Percentiles rank a stretch among this genome's conserved stretches.
Conservation (phyloP, 306 rosid species). For the Sicyos edulis region DNA sequence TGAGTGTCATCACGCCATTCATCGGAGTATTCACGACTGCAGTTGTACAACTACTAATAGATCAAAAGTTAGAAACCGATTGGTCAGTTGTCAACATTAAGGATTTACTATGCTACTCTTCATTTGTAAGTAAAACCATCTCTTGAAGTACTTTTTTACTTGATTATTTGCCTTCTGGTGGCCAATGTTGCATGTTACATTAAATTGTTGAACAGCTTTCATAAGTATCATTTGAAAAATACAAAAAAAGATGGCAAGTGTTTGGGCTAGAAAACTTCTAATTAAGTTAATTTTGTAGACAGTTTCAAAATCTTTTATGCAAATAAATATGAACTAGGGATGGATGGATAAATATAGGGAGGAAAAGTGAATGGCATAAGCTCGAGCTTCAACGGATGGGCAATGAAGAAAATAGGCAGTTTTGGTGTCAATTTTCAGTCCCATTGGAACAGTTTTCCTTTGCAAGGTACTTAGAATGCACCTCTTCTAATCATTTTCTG, state of each 20-base stretch:
- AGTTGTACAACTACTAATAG: slow-evolving; percentile 30
- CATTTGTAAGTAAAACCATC: slow-evolving; percentile 43
- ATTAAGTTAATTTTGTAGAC: neutral
- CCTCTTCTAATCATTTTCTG: neutral
- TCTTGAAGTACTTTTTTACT: neutral
- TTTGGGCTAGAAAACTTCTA: neutral
- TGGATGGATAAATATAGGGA: slow-evolving; percentile 28
- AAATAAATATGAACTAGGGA: neutral
- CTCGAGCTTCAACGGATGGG: slow-evolving; percentile 77
- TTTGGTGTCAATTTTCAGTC: slow-evolving; percentile 71
- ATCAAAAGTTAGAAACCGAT: slow-evolving; percentile 30
- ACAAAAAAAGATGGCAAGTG: neutral
- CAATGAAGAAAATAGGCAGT: slow-evolving; percentile 88
- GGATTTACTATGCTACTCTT: slow-evolving; percentile 37
- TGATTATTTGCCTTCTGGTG: neutral
- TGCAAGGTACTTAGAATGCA: slow-evolving; percentile 49
- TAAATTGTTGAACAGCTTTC: neutral
- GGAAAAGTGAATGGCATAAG: slow-evolving; percentile 64
- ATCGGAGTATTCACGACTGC: slow-evolving; percentile 53
- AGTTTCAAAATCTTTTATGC: neutral
- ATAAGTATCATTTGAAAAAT: neutral
- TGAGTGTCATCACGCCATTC: slow-evolving; percentile 60
- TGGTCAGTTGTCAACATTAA: slow-evolving; percentile 36
- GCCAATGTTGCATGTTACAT: neutral
- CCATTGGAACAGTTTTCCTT: slow-evolving; percentile 56